Evolutionary conservation across 2,329 filamentous ascomycete species (phyloP), one percentile per base, ranked within the genome.

Genomic region (Harringtonia aguacate): DNA sequence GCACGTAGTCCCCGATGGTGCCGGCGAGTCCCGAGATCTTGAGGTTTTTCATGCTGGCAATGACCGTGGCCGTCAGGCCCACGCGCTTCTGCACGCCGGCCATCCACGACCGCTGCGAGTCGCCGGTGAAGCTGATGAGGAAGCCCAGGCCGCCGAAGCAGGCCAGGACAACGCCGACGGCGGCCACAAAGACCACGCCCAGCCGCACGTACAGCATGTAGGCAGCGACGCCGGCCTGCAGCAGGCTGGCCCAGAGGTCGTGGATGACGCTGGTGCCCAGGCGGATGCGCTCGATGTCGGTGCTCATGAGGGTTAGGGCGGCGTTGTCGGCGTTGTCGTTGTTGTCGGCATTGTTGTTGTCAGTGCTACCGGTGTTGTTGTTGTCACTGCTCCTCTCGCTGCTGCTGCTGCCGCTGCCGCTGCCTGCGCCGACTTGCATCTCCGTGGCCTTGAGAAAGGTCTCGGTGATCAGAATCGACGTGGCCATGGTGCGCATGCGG

Each of bases 1-100:
- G 61, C 4, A 67, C 53, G 3, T 57, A 48, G 2, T 50, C 44
- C 18, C 53, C 52, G 2, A 65, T 47, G 4, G 56, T 46, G 14
- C 39, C 51, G 6, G 59, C 45, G 12, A 68, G 52, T 2, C 63
- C 64, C 1, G 58, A 58, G 36, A 67, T 61, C 44, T 62, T 65
- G 17, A 68, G 49, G 30, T 55, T 50, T 47, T 65, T 67, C 56
- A 68, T 65, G 39, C 54, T 56, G 3, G 54, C 52, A 21, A 67
- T 56, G 20, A 48, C 38, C 21, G 40, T 50, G 24, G 52, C 43
- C 50, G 38, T 63, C 60, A 35, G 48, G 21, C 51, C 53, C 5
- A 56, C 51, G 17, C 54, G 46, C 36, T 50, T 47, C 41, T 56
- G 49, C n/a, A 56, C 50, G 9, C 33, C 37, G 3, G 28, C 41